A percentile compares a stretch with the other conserved stretches of the same genome.
phyloP scores from a whole-genome alignment of 1,284 basidiomycete genomes.

The Inonotus obliquus region DNA sequence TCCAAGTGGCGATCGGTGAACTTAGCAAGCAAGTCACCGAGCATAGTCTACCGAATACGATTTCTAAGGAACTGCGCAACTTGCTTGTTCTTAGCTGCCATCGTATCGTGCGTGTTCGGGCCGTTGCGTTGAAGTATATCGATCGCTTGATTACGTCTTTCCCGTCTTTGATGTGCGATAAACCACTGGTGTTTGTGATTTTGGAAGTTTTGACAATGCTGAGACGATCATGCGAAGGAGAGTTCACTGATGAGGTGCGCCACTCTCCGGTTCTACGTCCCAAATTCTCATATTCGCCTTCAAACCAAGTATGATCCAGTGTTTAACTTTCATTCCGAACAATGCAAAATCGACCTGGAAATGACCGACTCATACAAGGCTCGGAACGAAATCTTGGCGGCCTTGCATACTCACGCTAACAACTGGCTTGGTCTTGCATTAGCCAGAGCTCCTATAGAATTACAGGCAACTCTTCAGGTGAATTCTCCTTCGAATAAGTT shows the following conservation, averaged over 20 bases:
- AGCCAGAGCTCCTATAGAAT: slow-evolving; percentile 84
- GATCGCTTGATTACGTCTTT: slow-evolving; percentile 88
- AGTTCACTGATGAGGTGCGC: slow-evolving; percentile 85
- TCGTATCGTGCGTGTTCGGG: slow-evolving; percentile 76
- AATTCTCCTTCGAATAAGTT: slow-evolving; percentile 16
- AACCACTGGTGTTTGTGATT: slow-evolving; percentile 82
- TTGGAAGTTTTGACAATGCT: slow-evolving; percentile 91
- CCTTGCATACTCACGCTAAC: slow-evolving; percentile 70
- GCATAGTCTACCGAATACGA: slow-evolving; percentile 71
- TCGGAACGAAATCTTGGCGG: slow-evolving; percentile 79
- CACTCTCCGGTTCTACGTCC: background rate
- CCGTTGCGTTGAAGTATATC: slow-evolving; percentile 79
- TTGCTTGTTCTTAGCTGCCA: slow-evolving; percentile 84
- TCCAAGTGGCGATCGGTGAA: slow-evolving; percentile 66
- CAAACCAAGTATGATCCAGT: slow-evolving; percentile 75
- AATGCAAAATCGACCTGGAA: slow-evolving; percentile 71
- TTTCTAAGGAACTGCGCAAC: slow-evolving; percentile 72
- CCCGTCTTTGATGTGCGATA: slow-evolving; percentile 91
- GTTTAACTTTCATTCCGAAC: slow-evolving; percentile 80
- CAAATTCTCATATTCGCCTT: background rate
- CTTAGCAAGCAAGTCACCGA: slow-evolving; percentile 71
- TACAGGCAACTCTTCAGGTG: slow-evolving; percentile 89
- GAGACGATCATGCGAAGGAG: slow-evolving; percentile 85
- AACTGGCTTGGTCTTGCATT: slow-evolving; percentile 86
- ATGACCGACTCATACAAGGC: slow-evolving; percentile 86